A percentile compares a stretch with the other conserved stretches of the same genome.
phyloP scores from a whole-genome alignment of 75 land plant species.

The Isoetes taiwanensis region DNA sequence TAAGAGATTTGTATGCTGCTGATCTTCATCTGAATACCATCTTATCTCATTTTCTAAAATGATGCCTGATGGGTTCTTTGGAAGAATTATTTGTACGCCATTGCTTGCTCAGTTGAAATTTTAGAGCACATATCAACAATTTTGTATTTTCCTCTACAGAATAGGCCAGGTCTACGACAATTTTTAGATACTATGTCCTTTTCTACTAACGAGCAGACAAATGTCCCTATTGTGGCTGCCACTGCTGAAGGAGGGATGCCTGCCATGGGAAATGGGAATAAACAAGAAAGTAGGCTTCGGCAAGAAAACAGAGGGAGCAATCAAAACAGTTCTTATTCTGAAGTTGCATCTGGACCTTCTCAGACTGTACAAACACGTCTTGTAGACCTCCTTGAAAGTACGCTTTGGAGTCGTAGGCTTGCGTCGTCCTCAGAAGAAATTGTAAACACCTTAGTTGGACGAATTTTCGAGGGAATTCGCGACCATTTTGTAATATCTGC shows the following conservation, averaged over 20 bases:
- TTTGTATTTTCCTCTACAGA: slow-evolving; percentile 29
- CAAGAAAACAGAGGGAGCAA: slow-evolving; percentile 37
- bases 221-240: slow-evolving; percentile 6
- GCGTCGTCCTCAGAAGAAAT: slow-evolving; percentile 90
- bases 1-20: neutral
- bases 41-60: neutral
- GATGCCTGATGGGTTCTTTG: neutral
- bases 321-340: slow-evolving; percentile 19
- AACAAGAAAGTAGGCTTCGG: slow-evolving; percentile 49
- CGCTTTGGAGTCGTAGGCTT: slow-evolving; percentile 85
- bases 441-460: slow-evolving; percentile 82
- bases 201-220: slow-evolving; percentile 41
- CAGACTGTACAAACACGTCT: slow-evolving; percentile 67
- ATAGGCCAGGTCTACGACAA: slow-evolving; percentile 77
- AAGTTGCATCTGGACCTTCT: slow-evolving; percentile 16
- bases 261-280: slow-evolving; percentile 35
- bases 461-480: slow-evolving; percentile 86
- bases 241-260: slow-evolving; percentile 24
- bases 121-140: neutral
- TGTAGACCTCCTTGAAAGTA: slow-evolving; percentile 84
- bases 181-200: slow-evolving; percentile 65
- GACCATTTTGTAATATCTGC: slow-evolving; percentile 82
- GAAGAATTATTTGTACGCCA: neutral
- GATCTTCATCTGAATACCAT: neutral
- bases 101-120: neutral